Evolutionary conservation across 2,329 filamentous ascomycete genomes (phyloP).

Genomic region (Microdochium nivale): DNA sequence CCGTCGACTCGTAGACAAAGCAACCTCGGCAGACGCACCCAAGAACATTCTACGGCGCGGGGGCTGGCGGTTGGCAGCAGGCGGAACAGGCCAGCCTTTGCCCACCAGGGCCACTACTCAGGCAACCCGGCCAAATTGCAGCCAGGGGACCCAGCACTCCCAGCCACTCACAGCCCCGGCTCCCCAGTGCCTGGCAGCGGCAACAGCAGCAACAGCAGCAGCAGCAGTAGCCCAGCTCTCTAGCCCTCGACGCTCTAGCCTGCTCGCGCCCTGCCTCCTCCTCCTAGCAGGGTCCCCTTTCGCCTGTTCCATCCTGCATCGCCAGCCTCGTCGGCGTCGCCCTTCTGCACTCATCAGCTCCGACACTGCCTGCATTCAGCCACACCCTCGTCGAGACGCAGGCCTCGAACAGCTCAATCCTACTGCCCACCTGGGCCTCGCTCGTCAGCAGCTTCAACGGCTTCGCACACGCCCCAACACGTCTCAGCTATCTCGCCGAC

Average conservation of each 20-base stretch:
- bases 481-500: constrained; percentile 14
- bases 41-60: not conserved
- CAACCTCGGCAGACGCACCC: not conserved
- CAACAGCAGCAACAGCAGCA: not conserved
- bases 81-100: too few species aligned
- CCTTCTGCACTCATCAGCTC: not conserved
- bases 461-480: constrained; percentile 18
- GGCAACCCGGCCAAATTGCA: not conserved
- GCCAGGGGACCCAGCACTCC: not conserved
- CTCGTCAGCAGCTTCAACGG: constrained; percentile 16
- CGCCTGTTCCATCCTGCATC: not conserved
- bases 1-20: not conserved
- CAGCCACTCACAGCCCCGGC: not conserved
- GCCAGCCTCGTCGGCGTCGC: not conserved
- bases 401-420: not conserved
- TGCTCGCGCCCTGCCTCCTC: not conserved
- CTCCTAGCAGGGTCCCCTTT: not conserved
- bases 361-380: not conserved
- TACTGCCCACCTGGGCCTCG: not conserved
- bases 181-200: too few species aligned
- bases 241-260: too few species aligned
- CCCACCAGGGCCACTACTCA: not conserved
- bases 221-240: not conserved
- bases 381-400: not conserved
- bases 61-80: not conserved